These are phyloP conservation scores for Hyphopichia buzzinii DNA, from an alignment of 1,139 yeast species.

Conservation along the genomic window DNA sequence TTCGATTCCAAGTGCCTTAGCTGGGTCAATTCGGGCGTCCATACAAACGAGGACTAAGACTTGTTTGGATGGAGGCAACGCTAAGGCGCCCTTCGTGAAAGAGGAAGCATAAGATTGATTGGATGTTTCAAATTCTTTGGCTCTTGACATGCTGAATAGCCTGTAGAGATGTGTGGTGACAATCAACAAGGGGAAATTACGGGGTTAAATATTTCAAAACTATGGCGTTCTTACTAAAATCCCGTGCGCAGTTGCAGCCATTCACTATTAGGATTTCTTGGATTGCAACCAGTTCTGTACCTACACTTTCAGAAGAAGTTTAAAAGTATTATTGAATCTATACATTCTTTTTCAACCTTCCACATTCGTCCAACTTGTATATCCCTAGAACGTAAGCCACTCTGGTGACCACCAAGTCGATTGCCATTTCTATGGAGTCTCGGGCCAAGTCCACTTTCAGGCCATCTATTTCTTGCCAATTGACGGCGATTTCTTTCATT, in stretches of 20 bases:
- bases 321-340: conserved; percentile 6
- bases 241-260: background rate
- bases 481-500: conserved; percentile 77
- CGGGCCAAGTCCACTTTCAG: conserved; percentile 89
- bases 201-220: too few species aligned
- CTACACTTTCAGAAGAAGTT: too few species aligned
- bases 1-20: conserved; percentile 34
- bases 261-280: too few species aligned
- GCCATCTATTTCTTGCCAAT: conserved; percentile 97
- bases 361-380: conserved; percentile 48
- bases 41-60: conserved; percentile 40
- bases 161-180: too few species aligned
- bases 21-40: conserved; percentile 48
- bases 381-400: conserved; percentile 84
- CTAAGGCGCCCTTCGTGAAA: conserved; percentile 24
- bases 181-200: too few species aligned
- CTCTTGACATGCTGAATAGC: conserved; percentile 22
- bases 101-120: conserved; percentile 17
- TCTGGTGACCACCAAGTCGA: conserved; percentile 87
- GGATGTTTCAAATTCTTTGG: conserved; percentile 22
- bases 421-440: conserved; percentile 93
- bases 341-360: conserved; percentile 13
- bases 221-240: too few species aligned
- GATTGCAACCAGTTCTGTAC: too few species aligned
- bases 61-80: conserved; percentile 36